Evolutionary conservation across 257 asterid species (phyloP), one percentile per base, ranked within the genome.

Genomic region (Ehretia macrophylla): DNA sequence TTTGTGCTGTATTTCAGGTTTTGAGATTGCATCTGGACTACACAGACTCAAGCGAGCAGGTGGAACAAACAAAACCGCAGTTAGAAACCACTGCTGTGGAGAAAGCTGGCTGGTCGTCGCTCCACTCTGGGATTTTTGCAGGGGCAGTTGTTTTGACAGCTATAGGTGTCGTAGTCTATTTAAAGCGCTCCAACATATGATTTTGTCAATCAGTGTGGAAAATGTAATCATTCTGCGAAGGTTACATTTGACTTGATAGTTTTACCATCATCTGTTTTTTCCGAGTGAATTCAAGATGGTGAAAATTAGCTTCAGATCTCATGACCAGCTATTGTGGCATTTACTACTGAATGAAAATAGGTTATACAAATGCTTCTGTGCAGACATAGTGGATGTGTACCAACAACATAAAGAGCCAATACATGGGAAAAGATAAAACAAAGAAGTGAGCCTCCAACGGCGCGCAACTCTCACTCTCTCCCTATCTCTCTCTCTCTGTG

Each of bases 1-100:
- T 22, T 47, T 17, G 17, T 16, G n/a, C 48, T 18, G 18, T 14
- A 56, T 50, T 27, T 49, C 75, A 88, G 98, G 85, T 88, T 44
- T 70, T 91, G 83, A 80, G 92, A 68, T 79, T 91, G 64, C 95
- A 91, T 49, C 68, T 88, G 62, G 84, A 84, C 56, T 75, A 63
- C 55, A 17, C 51, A 6, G 78, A 68, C 17, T 62, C 74, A 45
- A 65, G 59, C 35, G 57, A 55, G 61, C 17, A 22, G 37, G 77
- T 11, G 37, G 78, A 71, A 17, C 68, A 56, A 21, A 56, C 20
- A 51, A 62, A 63, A 56, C 65, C 35, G 20, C 40, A 56, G 1
- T 12, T 53, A 14, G 79, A 62, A 18, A 67, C 75, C 4, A 55
- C 32, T 17, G 46, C 69, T 14, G 64, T 46, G 13, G 74, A 67